Evolutionary conservation across 2,329 filamentous ascomycete genomes (phyloP).

Genomic region (Pseudogymnoascus sp.): DNA sequence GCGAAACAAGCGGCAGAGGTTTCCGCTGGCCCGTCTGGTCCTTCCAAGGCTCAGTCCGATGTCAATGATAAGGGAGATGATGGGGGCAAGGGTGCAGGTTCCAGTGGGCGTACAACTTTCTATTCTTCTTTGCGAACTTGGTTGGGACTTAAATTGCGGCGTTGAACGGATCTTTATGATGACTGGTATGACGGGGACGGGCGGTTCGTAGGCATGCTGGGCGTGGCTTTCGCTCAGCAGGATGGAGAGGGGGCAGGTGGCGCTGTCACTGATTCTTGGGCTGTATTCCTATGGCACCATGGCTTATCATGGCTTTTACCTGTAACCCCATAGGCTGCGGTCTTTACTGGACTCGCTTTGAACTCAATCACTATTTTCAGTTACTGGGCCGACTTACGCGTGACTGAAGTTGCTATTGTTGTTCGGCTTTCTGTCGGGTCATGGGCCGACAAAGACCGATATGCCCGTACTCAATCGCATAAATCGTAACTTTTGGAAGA

Average conservation of each 20-base stretch:
- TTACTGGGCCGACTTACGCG: background rate
- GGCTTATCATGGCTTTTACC: slow-evolving; percentile 6
- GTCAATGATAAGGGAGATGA: slow-evolving; percentile 13
- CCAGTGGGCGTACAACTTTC: slow-evolving; percentile 21
- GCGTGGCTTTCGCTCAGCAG: slow-evolving; percentile 1
- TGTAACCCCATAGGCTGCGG: slow-evolving; percentile 8
- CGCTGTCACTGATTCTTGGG: slow-evolving; percentile 8
- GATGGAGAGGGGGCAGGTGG: slow-evolving; percentile 6
- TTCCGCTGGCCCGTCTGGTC: slow-evolving; percentile 48
- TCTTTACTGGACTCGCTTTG: slow-evolving; percentile 8
- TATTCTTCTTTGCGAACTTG: slow-evolving; percentile 24
- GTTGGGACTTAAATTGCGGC: slow-evolving; percentile 7
- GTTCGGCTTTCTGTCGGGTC: background rate
- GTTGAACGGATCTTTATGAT: slow-evolving; percentile 14
- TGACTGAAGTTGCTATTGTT: background rate
- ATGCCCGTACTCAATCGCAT: background rate
- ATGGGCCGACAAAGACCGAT: background rate
- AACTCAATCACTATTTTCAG: slow-evolving; percentile 9
- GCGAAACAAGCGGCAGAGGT: slow-evolving; percentile 5
- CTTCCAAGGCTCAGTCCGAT: slow-evolving; percentile 29
- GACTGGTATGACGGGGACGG: slow-evolving; percentile 4
- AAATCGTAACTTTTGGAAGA: too few relatives aligned
- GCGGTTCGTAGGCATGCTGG: slow-evolving; percentile 4
- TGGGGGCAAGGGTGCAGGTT: slow-evolving; percentile 20
- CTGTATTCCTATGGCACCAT: slow-evolving; percentile 4